Base-by-base conservation (phyloP, 2,329 filamentous ascomycete genomes). In the Phialemoniopsis sp. region DNA sequence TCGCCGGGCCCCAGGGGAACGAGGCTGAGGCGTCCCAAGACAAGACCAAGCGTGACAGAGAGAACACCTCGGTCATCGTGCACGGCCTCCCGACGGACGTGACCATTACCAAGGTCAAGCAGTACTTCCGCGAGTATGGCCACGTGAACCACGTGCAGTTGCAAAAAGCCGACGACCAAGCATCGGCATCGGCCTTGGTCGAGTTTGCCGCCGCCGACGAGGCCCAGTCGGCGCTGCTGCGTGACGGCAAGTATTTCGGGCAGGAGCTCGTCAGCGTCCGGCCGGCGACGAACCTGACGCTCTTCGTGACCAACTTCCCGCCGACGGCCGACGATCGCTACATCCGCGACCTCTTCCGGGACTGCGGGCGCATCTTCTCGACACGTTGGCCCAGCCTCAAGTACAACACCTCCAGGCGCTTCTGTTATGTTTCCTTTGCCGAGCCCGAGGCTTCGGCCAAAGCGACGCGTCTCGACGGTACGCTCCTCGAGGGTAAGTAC, bases 361-460 rank as follows among this genome's bases (percentile, higher is more conserved):
- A 78, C 42, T 91, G 83, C 53, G 93, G 93, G 32, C 80, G 91
- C 32, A 82, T 98, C 40, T 72, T 95, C 40, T 87, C 84, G 53
- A 76, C 97, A 38, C 84, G 93, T 16, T 93, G 93, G 65, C 93
- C 93, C 3, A 95, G 89, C 41, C 76, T 98, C 37, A 94, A 94
- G 58, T 89, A 77, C 60, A 91, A 96, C 54, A 83, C 85, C 2
- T 83, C 87, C 51, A 87, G 93, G 26, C 85, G 93, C 17, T 98
- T 98, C 66, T 96, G 90, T 67, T 98, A 98, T 60, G 74, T 96
- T 7, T 88, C 94, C n/a, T 96, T 96, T 58, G 75, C 81, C 35
- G 79, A 80, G 26, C 63, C 75, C 3, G 72, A 73, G n/a, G 76
- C 78, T 38, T 87, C 89, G 1, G 72, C 79, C 30, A 79, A 77